Evolutionary conservation across 2,329 filamentous ascomycete species (phyloP).

Genomic region (Apiospora pterosperma): DNA sequence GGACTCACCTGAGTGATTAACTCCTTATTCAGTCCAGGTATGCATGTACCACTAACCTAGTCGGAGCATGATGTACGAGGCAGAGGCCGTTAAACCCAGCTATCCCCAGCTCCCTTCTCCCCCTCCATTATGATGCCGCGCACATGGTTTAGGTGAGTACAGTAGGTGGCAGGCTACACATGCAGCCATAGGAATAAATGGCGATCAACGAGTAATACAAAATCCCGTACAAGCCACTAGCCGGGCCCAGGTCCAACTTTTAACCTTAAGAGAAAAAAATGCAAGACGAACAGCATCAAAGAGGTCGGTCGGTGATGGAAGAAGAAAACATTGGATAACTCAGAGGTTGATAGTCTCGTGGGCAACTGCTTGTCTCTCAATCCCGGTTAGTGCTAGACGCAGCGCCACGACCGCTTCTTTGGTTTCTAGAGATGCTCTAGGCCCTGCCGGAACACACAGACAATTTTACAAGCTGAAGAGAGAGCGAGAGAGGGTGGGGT

Average conservation of each 20-base stretch:
- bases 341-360: neutral
- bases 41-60: neutral
- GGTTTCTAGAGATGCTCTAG: neutral
- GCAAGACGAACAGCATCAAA: neutral
- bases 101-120: neutral
- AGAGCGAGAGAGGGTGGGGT: neutral
- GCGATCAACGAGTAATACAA: neutral
- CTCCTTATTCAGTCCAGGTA: slow-evolving; percentile 1
- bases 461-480: neutral
- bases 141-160: neutral
- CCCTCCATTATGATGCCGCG: neutral
- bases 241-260: neutral
- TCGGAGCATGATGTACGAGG: neutral
- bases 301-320: neutral
- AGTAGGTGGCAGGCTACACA: neutral
- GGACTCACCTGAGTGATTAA: neutral
- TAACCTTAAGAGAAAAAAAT: neutral
- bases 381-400: neutral
- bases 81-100: neutral
- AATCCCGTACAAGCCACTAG: neutral
- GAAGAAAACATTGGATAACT: neutral
- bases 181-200: neutral
- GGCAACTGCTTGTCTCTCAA: neutral
- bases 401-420: neutral
- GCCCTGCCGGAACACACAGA: neutral